Evolutionary conservation across 495 filamentous ascomycete genomes (phyloP), one percentile per base, ranked within the genome.

Genomic region (Penicillium pancosmium): DNA sequence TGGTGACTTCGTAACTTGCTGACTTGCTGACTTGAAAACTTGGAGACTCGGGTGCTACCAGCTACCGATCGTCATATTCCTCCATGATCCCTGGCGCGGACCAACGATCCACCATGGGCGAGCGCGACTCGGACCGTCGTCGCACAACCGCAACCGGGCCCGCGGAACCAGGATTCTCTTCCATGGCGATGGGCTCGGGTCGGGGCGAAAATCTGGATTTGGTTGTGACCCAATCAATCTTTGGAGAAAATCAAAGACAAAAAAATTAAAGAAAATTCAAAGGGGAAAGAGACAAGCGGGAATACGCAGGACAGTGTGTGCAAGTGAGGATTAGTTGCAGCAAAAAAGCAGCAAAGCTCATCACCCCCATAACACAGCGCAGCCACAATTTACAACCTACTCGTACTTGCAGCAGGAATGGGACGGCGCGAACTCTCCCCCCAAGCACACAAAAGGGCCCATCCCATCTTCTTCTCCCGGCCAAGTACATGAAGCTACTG

Each of bases 111-210:
- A 46, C 41, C 18, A 16, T 46, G 36, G 36, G 36, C 11, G 41
- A 46, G 58, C 52, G 52, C 65, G 65, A 64, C 62, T 68, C 65
- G 65, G 65, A 61, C 64, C 61, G 61, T 65, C 54, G 61, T 65
- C 60, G 67, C 62, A 68, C 64, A 69, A 69, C 67, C 67, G 67
- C 67, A 69, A 67, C 67, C 67, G 64, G 67, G 64, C 67, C 67
- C 67, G 67, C 64, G 67, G 65, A 65, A 69, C 67, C 61, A 69
- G 64, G 61, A 64, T 67, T 52, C 47, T 58, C 51, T 59, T 52
- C 66, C 66, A 69, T 62, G 66, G 66, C 56, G 64, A 69, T 69
- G 64, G 67, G 67, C 62, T 55, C 67, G 67, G 67, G 56, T 67
- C 67, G 67, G 67, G 65, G 56, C 64, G 67, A 67, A 61, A 61